Percentiles rank a stretch among this genome's conserved stretches.
Evolutionary conservation across 495 filamentous ascomycete genomes (phyloP).

Genomic region (Rhypophila decipiens): DNA sequence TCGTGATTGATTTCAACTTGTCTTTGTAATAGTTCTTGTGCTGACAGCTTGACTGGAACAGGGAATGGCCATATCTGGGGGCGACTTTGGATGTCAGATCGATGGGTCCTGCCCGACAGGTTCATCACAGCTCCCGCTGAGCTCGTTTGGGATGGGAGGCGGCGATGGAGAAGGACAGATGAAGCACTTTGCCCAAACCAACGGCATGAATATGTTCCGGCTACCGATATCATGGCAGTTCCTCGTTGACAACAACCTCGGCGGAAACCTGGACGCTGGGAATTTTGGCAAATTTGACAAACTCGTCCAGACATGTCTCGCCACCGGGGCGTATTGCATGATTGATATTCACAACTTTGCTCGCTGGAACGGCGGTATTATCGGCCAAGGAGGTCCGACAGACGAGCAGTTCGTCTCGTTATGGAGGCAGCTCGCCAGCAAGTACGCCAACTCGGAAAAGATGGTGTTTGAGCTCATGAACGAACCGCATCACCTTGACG

Average conservation of each 20-base stretch:
- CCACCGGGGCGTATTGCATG: conserved; percentile 49
- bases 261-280: conserved; percentile 33
- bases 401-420: conserved; percentile 50
- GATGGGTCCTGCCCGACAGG: conserved; percentile 30
- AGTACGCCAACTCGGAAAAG: conserved; percentile 41
- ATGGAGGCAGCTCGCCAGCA: conserved; percentile 52
- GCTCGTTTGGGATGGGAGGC: conserved; percentile 13
- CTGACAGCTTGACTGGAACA: neutral
- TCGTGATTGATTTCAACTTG: conserved; percentile 5
- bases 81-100: conserved; percentile 47
- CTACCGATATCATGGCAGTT: conserved; percentile 51
- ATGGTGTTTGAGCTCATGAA: conserved; percentile 60
- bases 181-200: conserved; percentile 43
- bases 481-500: conserved; percentile 50
- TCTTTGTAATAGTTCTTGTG: neutral
- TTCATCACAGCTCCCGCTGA: conserved; percentile 29
- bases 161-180: conserved; percentile 43
- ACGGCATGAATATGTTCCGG: conserved; percentile 47
- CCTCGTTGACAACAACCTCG: conserved; percentile 40
- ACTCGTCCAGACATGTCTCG: conserved; percentile 53
- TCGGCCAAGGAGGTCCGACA: conserved; percentile 52
- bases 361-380: conserved; percentile 51
- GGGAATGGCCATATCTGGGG: conserved; percentile 41
- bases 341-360: conserved; percentile 51
- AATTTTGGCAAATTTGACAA: conserved; percentile 51